Evolutionary conservation across 1,284 basidiomycete genomes (phyloP).

Genomic region (Apiotrichum domesticum): DNA sequence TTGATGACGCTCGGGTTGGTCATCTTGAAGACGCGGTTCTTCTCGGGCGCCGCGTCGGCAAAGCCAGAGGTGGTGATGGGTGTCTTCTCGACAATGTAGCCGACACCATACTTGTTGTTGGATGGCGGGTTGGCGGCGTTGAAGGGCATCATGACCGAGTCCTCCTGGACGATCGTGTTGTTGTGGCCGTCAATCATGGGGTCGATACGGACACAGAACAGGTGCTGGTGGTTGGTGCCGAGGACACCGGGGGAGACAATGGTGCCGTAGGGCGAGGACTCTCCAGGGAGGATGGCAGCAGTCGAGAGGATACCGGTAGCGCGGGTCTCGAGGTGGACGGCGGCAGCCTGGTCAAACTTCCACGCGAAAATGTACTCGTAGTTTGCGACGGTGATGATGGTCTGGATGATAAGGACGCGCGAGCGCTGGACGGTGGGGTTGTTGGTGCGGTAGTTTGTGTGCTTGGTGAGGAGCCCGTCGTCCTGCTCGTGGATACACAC

Average conservation of each 20-base stretch:
- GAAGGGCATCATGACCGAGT: slow-evolving; percentile 40
- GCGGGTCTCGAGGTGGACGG: slow-evolving; percentile 46
- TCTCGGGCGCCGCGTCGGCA: slow-evolving; percentile 35
- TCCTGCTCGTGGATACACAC: slow-evolving; percentile 50
- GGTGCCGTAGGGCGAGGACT: slow-evolving; percentile 46
- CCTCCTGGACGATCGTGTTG: slow-evolving; percentile 47
- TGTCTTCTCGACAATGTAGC: slow-evolving; percentile 40
- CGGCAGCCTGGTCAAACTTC: slow-evolving; percentile 47
- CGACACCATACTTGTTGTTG: slow-evolving; percentile 41
- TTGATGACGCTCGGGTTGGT: slow-evolving; percentile 38
- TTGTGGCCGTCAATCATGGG: slow-evolving; percentile 39
- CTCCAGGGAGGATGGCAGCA: slow-evolving; percentile 41
- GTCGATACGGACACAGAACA: slow-evolving; percentile 47
- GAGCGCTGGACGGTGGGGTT: slow-evolving; percentile 38
- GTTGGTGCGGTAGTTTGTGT: slow-evolving; percentile 47
- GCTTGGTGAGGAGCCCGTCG: slow-evolving; percentile 48
- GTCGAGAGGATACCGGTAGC: slow-evolving; percentile 49
- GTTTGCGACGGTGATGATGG: slow-evolving; percentile 45
- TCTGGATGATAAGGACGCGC: slow-evolving; percentile 45
- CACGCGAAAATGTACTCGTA: slow-evolving; percentile 45
- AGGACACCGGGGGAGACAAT: slow-evolving; percentile 47
- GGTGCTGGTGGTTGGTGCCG: slow-evolving; percentile 47
- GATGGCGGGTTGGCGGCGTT: slow-evolving; percentile 29
- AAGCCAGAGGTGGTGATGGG: slow-evolving; percentile 33
- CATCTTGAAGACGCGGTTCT: slow-evolving; percentile 44